Evolutionary conservation across 2,329 filamentous ascomycete species (phyloP).

Genomic region (Neopestalotiopsis rosae): DNA sequence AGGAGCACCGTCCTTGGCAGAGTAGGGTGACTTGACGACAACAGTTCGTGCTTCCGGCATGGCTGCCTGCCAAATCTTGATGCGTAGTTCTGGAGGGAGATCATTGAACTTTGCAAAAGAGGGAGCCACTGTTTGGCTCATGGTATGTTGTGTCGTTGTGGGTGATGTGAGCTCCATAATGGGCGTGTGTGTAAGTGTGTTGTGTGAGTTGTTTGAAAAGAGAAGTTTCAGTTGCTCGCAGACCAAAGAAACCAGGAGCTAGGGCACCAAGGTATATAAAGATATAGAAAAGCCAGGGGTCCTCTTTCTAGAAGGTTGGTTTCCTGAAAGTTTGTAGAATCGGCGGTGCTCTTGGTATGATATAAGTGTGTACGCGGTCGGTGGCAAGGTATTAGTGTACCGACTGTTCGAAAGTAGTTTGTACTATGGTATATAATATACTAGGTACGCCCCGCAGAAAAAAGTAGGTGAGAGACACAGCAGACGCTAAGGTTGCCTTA

Average conservation of each 20-base stretch:
- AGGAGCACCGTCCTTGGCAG: slow-evolving; percentile 19
- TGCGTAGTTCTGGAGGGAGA: slow-evolving; percentile 38
- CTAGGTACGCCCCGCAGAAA: not conserved
- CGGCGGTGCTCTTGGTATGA: slow-evolving; percentile 16
- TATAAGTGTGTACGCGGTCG: slow-evolving; percentile 9
- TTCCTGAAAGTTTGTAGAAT: slow-evolving; percentile 13
- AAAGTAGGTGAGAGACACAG: not conserved
- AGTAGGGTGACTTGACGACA: slow-evolving; percentile 32
- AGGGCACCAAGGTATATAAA: slow-evolving; percentile 24
- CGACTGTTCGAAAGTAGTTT: not conserved
- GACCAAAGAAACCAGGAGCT: slow-evolving; percentile 24
- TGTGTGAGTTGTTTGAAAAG: slow-evolving; percentile 7
- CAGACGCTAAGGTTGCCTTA: slow-evolving; percentile 5
- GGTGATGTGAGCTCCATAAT: slow-evolving; percentile 29
- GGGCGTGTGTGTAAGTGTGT: slow-evolving; percentile 26
- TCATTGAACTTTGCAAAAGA: slow-evolving; percentile 35
- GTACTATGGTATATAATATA: slow-evolving; percentile 5
- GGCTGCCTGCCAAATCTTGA: slow-evolving; percentile 39
- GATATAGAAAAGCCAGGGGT: slow-evolving; percentile 27
- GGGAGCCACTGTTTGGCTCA: slow-evolving; percentile 18
- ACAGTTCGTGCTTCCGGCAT: slow-evolving; percentile 36
- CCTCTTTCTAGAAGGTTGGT: slow-evolving; percentile 26
- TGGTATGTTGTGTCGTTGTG: slow-evolving; percentile 18
- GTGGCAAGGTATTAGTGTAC: slow-evolving; percentile 14
- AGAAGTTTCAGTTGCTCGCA: slow-evolving; percentile 26